These are phyloP conservation scores for Falciphora oryzae DNA, from an alignment of 2,329 filamentous ascomycete genomes.

Conservation along the genomic window DNA sequence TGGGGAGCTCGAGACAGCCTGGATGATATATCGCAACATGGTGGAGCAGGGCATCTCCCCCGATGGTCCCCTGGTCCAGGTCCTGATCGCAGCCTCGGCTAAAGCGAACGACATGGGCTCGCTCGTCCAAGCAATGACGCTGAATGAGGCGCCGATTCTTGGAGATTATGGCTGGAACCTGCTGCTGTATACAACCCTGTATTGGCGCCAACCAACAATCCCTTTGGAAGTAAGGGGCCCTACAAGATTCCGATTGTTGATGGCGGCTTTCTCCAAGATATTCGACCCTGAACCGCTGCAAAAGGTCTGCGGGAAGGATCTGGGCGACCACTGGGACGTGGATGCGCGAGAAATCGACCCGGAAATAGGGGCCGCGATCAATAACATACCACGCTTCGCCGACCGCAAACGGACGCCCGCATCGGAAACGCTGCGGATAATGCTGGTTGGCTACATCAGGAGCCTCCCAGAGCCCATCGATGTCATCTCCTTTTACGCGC, in stretches of 20 bases:
- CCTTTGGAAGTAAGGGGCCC: no score
- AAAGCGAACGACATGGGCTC: constrained; percentile 43
- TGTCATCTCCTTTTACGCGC: constrained; percentile 39
- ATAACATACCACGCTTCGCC: background rate
- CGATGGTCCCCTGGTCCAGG: constrained; percentile 61
- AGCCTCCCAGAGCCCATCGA: constrained; percentile 33
- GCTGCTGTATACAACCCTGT: constrained; percentile 45
- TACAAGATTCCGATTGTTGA: no score
- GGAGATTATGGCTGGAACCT: constrained; percentile 44
- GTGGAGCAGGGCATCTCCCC: constrained; percentile 52
- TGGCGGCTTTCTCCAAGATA: no score
- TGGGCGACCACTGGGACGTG: background rate
- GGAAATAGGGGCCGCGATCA: background rate
- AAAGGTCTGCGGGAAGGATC: constrained; percentile 16
- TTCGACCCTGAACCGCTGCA: no score
- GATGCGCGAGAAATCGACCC: background rate
- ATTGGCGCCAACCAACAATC: constrained; percentile 23
- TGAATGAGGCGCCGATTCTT: constrained; percentile 36
- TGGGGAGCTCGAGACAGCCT: constrained; percentile 57
- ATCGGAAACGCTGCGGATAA: constrained; percentile 35
- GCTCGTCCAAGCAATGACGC: constrained; percentile 50
- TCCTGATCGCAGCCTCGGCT: constrained; percentile 68
- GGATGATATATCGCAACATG: constrained; percentile 60
- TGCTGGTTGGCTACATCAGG: constrained; percentile 42
- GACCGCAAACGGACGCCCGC: constrained; percentile 27